A percentile compares a stretch with the other conserved stretches of the same genome.
phyloP scores from a whole-genome alignment of 345 rosid genomes.

The Rhizophora mangle region DNA sequence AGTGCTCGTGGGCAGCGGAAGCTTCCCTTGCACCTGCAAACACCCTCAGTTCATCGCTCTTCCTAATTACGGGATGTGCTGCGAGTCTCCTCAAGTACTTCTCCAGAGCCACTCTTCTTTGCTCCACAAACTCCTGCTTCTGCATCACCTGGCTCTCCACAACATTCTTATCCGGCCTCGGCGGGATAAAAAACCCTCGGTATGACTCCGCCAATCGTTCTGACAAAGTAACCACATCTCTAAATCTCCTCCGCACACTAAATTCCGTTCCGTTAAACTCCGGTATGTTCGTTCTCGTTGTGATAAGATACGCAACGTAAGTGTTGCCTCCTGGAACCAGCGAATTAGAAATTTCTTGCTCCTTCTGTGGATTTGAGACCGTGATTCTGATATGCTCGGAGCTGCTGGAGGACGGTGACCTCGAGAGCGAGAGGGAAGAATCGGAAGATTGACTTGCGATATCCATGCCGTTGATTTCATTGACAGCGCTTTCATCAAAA shows the following conservation, averaged over 20 bases:
- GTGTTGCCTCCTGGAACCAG: constrained; percentile 74
- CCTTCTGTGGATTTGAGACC: constrained; percentile 83
- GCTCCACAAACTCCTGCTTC: constrained; percentile 96
- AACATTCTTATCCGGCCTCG: constrained; percentile 88
- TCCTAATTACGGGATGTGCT: constrained; percentile 67
- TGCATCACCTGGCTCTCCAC: constrained; percentile 98
- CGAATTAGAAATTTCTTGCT: constrained; percentile 69
- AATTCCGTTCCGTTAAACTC: constrained; percentile 65
- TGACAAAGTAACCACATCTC: constrained; percentile 73
- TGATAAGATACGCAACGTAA: constrained; percentile 68
- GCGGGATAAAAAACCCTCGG: constrained; percentile 82
- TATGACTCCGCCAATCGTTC: constrained; percentile 83
- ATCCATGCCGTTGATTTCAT: constrained; percentile 57
- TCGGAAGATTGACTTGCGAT: constrained; percentile 39
- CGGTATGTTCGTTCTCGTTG: constrained; percentile 75
- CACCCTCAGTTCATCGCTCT: constrained; percentile 76
- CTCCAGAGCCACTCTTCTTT: constrained; percentile 84
- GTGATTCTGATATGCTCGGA: constrained; percentile 68
- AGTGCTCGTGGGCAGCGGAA: constrained; percentile 56
- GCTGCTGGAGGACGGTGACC: constrained; percentile 54
- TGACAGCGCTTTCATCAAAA: constrained; percentile 52
- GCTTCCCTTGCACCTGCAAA: constrained; percentile 84
- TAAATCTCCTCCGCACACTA: constrained; percentile 75
- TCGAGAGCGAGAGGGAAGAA: constrained; percentile 41
- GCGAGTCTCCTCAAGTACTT: constrained; percentile 71